Evolutionary conservation across 176 grass and related monocot genomes (phyloP).

Genomic region (Typha latifolia): DNA sequence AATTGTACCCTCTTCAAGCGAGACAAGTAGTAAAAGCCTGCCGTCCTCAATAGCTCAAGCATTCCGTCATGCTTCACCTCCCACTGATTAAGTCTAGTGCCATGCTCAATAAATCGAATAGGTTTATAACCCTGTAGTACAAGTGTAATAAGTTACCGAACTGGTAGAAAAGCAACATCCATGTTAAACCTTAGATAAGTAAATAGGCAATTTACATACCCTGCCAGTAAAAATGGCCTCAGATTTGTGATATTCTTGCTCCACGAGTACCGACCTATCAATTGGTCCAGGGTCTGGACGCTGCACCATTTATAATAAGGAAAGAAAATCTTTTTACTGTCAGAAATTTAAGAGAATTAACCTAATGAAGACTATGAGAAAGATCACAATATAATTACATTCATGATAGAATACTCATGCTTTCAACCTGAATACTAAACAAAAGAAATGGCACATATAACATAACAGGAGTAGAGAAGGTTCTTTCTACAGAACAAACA

Average conservation of each 20-base stretch:
- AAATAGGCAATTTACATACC: conserved; percentile 9
- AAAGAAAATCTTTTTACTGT: background rate
- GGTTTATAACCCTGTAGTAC: conserved; percentile 37
- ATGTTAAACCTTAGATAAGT: background rate
- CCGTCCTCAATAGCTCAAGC: conserved; percentile 16
- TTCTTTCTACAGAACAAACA: no score
- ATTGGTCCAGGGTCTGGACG: conserved; percentile 34
- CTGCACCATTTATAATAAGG: conserved; percentile 12
- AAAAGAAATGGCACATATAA: background rate
- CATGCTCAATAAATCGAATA: conserved; percentile 45
- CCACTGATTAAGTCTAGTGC: conserved; percentile 38
- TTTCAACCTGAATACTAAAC: background rate
- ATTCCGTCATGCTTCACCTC: conserved; percentile 33
- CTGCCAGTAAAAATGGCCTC: conserved; percentile 33
- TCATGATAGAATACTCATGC: background rate
- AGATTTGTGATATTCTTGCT: conserved; percentile 36
- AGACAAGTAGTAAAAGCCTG: conserved; percentile 39
- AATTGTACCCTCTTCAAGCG: conserved; percentile 38
- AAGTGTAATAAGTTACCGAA: background rate
- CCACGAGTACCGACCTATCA: conserved; percentile 37
- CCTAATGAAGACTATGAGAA: background rate
- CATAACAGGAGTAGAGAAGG: background rate
- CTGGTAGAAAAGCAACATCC: background rate
- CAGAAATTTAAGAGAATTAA: background rate
- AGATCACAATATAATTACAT: background rate